These are phyloP conservation scores for Wickerhamiella azyma DNA, from an alignment of 805 yeast genomes.

Conservation along the genomic window DNA sequence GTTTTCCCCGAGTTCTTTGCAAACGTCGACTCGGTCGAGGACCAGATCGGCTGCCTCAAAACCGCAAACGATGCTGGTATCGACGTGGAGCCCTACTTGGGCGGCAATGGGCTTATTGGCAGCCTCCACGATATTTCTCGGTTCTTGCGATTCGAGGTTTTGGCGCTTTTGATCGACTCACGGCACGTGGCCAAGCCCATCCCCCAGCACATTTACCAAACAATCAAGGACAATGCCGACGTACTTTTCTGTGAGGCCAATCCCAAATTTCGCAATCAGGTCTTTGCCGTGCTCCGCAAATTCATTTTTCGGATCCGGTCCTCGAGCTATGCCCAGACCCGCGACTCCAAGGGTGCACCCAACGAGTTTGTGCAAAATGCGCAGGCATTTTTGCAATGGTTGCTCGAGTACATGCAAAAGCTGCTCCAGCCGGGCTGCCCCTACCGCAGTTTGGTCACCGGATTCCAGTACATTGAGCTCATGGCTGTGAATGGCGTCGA, in stretches of 20 bases:
- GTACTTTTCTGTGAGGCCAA: slow-evolving; percentile 49
- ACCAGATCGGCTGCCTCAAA: slow-evolving; percentile 9
- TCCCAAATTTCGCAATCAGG: slow-evolving; percentile 53
- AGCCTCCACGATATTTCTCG: slow-evolving; percentile 2
- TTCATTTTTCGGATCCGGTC: slow-evolving; percentile 56
- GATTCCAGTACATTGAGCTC: slow-evolving; percentile 34
- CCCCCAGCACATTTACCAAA: slow-evolving; percentile 30
- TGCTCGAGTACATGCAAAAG: slow-evolving; percentile 27
- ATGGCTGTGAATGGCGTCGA: slow-evolving; percentile 48
- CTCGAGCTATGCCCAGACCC: slow-evolving; percentile 43
- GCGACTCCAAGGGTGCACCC: slow-evolving; percentile 28
- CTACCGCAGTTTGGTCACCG: slow-evolving; percentile 38
- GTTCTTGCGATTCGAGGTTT: slow-evolving; percentile 36
- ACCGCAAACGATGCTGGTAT: slow-evolving; percentile 9
- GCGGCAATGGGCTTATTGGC: neutral
- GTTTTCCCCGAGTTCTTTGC: slow-evolving; percentile 5
- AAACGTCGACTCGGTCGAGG: neutral
- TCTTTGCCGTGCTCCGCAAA: slow-evolving; percentile 45
- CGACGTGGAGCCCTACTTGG: slow-evolving; percentile 1
- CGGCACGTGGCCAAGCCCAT: slow-evolving; percentile 50
- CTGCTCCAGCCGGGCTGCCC: slow-evolving; percentile 44
- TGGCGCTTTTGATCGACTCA: slow-evolving; percentile 48
- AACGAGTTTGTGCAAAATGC: slow-evolving; percentile 20
- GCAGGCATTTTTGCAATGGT: slow-evolving; percentile 30
- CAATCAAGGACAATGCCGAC: slow-evolving; percentile 34